Base-by-base conservation (phyloP, 768 basidiomycete genomes). In the Holtermanniella nyarrowii region DNA sequence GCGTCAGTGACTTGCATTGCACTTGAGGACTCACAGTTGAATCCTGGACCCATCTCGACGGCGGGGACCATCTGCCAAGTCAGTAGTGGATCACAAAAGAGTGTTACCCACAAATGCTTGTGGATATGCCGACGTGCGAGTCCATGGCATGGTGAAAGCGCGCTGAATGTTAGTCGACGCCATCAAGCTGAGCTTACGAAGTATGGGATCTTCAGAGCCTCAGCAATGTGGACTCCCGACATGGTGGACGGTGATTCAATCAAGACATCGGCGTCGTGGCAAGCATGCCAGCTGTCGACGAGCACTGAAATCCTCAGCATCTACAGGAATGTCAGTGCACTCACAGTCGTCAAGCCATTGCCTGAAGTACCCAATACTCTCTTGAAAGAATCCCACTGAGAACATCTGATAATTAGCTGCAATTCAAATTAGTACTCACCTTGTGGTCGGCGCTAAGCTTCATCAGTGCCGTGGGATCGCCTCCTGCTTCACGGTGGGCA, bases 171-270 rank as follows among this genome's bases (percentile, higher is more conserved):
- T 10, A 22, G 22, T 18, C 22, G 7, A 7, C 7, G 42, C 18
- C 42, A 7, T 18, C n/a, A n/a, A n/a, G 22, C n/a, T 43, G 42
- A 20, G 10, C 16, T n/a, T 43, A 80, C 72, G 73, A 83, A 81
- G 69, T 83, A 83, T 0, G 82, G 82, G 43, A 83, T 82, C 41
- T 75, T 73, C 14, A 83, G 71, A 3, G 79, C 80, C 67, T 84
- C 83, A 10, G 83, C 80, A 53, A 84, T 82, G 63, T 84, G 83
- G 2, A 83, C 78, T 40, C 83, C 82, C 3, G 80, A 78, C 80
- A 83, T 82, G 1, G 81, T 79, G 2, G 80, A 82, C 0, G 82
- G 82, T 42, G 77, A 79, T 62, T 84, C 82, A 42, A 83, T 74
- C 10, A 84, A 68, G 1, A 84, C 77, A 56, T 83, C 81, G 10